Percentiles rank a stretch among this genome's conserved stretches.
phyloP scores from a whole-genome alignment of 1,284 basidiomycete species.

The Trichosporon asahii region DNA sequence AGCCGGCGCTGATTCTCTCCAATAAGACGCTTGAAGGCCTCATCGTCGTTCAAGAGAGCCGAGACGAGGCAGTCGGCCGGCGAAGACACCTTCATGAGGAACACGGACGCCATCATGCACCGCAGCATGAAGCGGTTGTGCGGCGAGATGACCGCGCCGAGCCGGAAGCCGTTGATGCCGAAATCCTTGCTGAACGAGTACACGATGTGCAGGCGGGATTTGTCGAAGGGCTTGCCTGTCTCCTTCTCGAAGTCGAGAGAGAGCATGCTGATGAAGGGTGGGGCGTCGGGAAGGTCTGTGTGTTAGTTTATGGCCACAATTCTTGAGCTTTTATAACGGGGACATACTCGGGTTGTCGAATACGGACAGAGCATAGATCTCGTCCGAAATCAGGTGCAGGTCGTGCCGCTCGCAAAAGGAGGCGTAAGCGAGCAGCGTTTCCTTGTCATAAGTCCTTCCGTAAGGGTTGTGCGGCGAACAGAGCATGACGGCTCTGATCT shows the following conservation, averaged over 20 bases:
- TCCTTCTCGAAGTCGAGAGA: slow-evolving; percentile 51
- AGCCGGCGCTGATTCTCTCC: slow-evolving; percentile 35
- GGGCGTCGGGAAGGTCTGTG: slow-evolving; percentile 33
- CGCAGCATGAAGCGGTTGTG: slow-evolving; percentile 49
- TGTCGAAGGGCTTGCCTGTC: slow-evolving; percentile 45
- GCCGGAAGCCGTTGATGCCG: slow-evolving; percentile 52
- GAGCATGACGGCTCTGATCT: slow-evolving; percentile 41
- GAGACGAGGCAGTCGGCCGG: slow-evolving; percentile 48
- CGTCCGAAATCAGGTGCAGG: slow-evolving; percentile 52
- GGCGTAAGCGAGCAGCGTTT: slow-evolving; percentile 51
- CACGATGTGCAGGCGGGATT: slow-evolving; percentile 47
- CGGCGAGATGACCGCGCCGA: slow-evolving; percentile 51
- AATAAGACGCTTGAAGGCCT: slow-evolving; percentile 33
- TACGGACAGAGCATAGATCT: slow-evolving; percentile 53
- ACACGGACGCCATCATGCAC: slow-evolving; percentile 42
- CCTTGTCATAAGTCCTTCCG: slow-evolving; percentile 45
- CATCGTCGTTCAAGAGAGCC: slow-evolving; percentile 35
- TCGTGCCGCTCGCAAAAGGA: slow-evolving; percentile 52
- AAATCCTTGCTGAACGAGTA: slow-evolving; percentile 54
- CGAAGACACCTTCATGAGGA: slow-evolving; percentile 47
- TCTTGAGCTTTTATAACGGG: no score
- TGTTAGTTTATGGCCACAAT: slow-evolving; percentile 4
- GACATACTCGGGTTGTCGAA: slow-evolving; percentile 39
- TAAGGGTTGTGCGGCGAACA: slow-evolving; percentile 54
- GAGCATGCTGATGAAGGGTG: slow-evolving; percentile 50